Evolutionary conservation across 768 basidiomycete genomes (phyloP), one percentile per base, ranked within the genome.

Genomic region (Kwoniella sp.): DNA sequence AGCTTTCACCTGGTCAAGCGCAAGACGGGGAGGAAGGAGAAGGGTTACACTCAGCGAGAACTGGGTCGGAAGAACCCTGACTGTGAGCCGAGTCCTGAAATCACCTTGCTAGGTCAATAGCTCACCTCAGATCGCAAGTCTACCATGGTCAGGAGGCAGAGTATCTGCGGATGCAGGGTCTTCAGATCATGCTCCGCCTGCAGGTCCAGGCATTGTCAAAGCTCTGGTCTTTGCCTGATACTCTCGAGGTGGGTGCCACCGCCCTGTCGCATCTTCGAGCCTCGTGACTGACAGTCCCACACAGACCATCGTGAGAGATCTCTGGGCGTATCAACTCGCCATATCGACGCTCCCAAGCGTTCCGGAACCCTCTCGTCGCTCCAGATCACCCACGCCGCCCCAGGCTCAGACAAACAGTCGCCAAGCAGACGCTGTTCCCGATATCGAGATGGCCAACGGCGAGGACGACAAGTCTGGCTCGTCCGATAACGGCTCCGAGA

Each of bases 111-210:
- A 11, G 12, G 15, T 5, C 34, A 32, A 38, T 28, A 8, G 31
- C 45, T 46, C 19, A 46, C 15, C 5, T 41, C 8, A 5, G 19
- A 51, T 28, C 17, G 37, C 26, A 64, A 95, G 91, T 89, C 37
- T 92, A 89, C 64, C 85, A 89, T 61, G 90, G 89, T 6, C 79
- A 82, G 14, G 80, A 85, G 52, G 88, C 84, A 12, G 80, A 83
- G 32, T 89, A 80, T 67, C 83, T 86, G 51, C 88, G 88, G 62
- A 86, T 88, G 56, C 85, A 91, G 58, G 87, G 86, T 63, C 77
- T 88, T 29, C 92, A 95, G 71, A 75, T 89, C 0, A 76, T 95
- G 47, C 76, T 93, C 10, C 80, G 90, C 27, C 81, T 84, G 62
- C 90, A 95, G 72, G 76, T 90, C 1, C 53, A 56, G 40, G 66